These are phyloP conservation scores for Ananas comosus DNA, from an alignment of 176 grass and related monocot genomes.

Conservation along the genomic window DNA sequence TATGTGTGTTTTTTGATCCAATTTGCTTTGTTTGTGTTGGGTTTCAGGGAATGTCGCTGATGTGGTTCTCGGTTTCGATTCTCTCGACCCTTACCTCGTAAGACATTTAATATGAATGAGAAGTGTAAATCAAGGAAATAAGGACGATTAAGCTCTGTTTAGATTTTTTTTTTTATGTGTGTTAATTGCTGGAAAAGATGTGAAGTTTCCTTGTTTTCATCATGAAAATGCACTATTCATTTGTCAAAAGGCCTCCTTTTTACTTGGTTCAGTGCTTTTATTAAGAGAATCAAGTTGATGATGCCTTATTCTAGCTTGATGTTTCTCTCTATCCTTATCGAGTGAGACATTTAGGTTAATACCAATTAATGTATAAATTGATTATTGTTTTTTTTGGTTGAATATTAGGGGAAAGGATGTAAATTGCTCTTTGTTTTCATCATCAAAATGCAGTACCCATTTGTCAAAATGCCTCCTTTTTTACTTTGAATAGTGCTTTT, in stretches of 20 bases:
- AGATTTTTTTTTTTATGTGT: not conserved
- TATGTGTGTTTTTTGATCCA: not conserved
- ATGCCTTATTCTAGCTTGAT: not conserved
- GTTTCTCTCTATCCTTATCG: no score
- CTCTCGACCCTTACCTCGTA: constrained; percentile 66
- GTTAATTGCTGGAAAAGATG: not conserved
- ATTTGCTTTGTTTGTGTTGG: not conserved
- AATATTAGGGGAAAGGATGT: not conserved
- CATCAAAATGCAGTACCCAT: not conserved
- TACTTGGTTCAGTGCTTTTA: not conserved
- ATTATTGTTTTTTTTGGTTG: not conserved
- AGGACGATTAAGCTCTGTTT: not conserved
- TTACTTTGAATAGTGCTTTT: not conserved
- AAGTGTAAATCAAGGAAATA: not conserved
- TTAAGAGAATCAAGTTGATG: not conserved
- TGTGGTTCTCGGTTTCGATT: constrained; percentile 89
- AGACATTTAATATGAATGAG: constrained; percentile 4
- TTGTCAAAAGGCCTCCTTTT: not conserved
- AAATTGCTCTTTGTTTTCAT: not conserved
- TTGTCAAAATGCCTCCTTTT: not conserved
- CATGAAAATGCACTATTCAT: not conserved
- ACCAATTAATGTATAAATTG: no score
- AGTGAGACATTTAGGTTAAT: no score
- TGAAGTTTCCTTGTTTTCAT: not conserved
- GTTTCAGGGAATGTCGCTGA: constrained; percentile 53